Conservation (phyloP, 2,329 filamentous ascomycete species). For the Aspergillus oerlinghausenensis region DNA sequence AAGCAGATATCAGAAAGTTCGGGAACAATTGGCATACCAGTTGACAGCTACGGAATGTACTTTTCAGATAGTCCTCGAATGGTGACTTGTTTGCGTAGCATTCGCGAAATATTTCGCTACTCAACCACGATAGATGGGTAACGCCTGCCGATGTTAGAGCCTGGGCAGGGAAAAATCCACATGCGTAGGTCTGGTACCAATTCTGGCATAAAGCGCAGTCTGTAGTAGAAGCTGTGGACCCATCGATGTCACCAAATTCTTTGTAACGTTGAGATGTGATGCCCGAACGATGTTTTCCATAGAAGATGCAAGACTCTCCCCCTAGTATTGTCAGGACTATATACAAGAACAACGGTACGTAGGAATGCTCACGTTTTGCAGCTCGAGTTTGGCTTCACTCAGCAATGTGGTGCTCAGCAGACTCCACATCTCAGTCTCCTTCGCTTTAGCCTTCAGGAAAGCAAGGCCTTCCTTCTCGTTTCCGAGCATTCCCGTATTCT, state of each 20-base stretch:
- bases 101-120: conserved; percentile 66
- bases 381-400: conserved; percentile 75
- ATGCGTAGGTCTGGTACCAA: conserved; percentile 51
- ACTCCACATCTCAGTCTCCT: conserved; percentile 79
- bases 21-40: conserved; percentile 38
- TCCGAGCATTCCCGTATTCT: conserved; percentile 68
- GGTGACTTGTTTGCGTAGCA: conserved; percentile 63
- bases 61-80: conserved; percentile 74
- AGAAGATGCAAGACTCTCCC: conserved; percentile 55
- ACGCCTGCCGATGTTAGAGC: conserved; percentile 40
- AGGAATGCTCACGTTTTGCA: conserved; percentile 61
- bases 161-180: not conserved
- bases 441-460: conserved; percentile 81
- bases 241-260: conserved; percentile 67
- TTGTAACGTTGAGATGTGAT: conserved; percentile 74
- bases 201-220: conserved; percentile 68
- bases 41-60: conserved; percentile 66
- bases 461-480: conserved; percentile 75
- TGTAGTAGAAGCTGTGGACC: conserved; percentile 70
- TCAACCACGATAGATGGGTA: conserved; percentile 53
- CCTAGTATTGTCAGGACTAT: conserved; percentile 35
- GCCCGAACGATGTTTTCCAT: conserved; percentile 78
- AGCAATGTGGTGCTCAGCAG: conserved; percentile 78
- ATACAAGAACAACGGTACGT: not conserved
- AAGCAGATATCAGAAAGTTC: conserved; percentile 3